phyloP scores from a whole-genome alignment of 164 flowering plant genomes.

The Pachysandra terminalis region DNA sequence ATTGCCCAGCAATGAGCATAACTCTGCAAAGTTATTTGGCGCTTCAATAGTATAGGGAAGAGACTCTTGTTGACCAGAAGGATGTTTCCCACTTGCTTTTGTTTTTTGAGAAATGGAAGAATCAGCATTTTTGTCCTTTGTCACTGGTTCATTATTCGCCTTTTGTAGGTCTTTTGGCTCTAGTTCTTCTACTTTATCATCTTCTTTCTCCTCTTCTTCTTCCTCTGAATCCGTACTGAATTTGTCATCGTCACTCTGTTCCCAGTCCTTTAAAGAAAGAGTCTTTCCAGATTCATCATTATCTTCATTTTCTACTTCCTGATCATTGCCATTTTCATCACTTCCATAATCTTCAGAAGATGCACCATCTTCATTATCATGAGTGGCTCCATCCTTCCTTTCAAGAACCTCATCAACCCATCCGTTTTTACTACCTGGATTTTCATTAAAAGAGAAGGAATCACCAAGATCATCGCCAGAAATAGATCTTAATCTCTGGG shows the following conservation, averaged over 20 bases:
- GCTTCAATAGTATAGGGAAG: constrained; percentile 82
- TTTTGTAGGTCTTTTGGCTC: constrained; percentile 16
- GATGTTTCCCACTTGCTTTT: constrained; percentile 23
- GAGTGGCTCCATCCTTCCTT: constrained; percentile 32
- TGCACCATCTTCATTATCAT: constrained; percentile 40
- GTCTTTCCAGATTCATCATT: constrained; percentile 21
- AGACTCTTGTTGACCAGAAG: constrained; percentile 17
- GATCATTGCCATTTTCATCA: constrained; percentile 36
- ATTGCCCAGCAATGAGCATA: constrained; percentile 52
- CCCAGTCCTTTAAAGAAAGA: constrained; percentile 74
- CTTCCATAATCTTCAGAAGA: constrained; percentile 48
- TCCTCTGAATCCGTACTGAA: constrained; percentile 39
- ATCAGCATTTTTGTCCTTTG: constrained; percentile 17
- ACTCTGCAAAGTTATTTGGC: constrained; percentile 61
- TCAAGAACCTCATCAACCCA: constrained; percentile 79
- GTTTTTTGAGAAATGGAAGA: constrained; percentile 19
- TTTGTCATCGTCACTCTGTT: constrained; percentile 85
- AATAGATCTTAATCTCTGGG: constrained; percentile 34
- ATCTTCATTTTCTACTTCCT: constrained; percentile 30
- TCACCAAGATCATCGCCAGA: constrained; percentile 98
- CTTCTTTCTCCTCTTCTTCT: constrained; percentile 33
- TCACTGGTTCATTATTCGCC: constrained; percentile 15
- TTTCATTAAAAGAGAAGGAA: constrained; percentile 60
- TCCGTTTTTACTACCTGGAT: constrained; percentile 37
- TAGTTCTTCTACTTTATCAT: constrained; percentile 18